Evolutionary conservation across 2,329 filamentous ascomycete species (phyloP).

Genomic region (Daldinia eschscholtzii): DNA sequence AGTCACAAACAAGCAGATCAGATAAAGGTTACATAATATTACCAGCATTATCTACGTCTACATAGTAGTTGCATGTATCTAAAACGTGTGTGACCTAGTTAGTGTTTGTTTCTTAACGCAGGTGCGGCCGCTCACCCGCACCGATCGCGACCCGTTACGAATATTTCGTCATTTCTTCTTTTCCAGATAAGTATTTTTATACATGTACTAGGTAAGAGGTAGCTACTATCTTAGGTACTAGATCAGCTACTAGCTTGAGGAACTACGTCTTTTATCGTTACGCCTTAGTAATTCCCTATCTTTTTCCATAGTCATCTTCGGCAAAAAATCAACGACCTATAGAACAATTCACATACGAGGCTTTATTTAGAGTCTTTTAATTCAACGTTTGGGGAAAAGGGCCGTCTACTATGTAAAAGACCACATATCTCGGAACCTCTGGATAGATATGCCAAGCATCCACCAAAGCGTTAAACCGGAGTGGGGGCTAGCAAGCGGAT

Average conservation of each 20-base stretch:
- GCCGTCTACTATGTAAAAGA: not conserved
- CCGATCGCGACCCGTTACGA: conserved; percentile 10
- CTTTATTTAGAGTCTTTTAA: not conserved
- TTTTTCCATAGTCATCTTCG: conserved; percentile 21
- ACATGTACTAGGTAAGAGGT: too few relatives aligned
- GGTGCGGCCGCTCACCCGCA: conserved; percentile 22
- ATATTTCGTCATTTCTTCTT: conserved; percentile 31
- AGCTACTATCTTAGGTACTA: not conserved
- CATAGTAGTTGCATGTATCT: not conserved
- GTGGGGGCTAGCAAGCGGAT: not conserved
- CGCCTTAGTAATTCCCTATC: conserved; percentile 35
- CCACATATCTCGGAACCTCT: conserved; percentile 7
- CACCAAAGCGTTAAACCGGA: not conserved
- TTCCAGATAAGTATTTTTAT: conserved; percentile 2
- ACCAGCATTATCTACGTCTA: not conserved
- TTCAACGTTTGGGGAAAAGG: conserved; percentile 38
- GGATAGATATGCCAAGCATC: conserved; percentile 1
- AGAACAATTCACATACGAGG: not conserved
- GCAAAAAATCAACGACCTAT: conserved; percentile 34
- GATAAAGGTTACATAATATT: not conserved
- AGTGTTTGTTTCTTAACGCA: conserved; percentile 18
- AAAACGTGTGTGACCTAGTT: not conserved
- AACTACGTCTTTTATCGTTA: conserved; percentile 20
- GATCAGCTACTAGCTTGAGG: conserved; percentile 6
- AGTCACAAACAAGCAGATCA: not conserved